Conservation (phyloP, 192 early-diverging fungal genomes). For the Coemansia sp. region DNA sequence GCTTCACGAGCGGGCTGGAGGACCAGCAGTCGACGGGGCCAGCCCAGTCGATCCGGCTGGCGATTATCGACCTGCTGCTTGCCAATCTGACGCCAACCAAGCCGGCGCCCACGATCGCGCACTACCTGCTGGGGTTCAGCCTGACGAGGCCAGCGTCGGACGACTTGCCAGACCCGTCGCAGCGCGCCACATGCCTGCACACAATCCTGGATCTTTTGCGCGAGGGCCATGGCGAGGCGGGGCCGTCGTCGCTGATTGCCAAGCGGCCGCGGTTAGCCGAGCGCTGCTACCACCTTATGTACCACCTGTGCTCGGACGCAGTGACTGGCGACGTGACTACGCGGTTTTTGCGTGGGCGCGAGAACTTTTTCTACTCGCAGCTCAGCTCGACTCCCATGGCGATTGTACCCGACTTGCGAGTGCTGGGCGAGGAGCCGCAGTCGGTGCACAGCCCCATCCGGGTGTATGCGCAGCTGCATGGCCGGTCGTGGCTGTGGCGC, state of each 20-base stretch:
- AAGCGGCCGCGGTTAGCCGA: slow-evolving; percentile 80
- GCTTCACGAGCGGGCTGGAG: slow-evolving; percentile 54
- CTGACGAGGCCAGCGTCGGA: slow-evolving; percentile 47
- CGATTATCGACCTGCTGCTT: slow-evolving; percentile 84
- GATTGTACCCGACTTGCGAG: neutral
- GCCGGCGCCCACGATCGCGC: slow-evolving; percentile 76
- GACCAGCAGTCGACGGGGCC: slow-evolving; percentile 35
- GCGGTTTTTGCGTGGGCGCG: slow-evolving; percentile 76
- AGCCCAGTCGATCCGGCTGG: slow-evolving; percentile 69
- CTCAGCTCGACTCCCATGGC: slow-evolving; percentile 40
- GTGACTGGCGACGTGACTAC: slow-evolving; percentile 71
- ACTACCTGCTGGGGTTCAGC: slow-evolving; percentile 89
- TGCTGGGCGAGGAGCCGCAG: neutral
- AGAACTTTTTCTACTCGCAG: slow-evolving; percentile 78
- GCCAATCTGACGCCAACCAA: slow-evolving; percentile 65
- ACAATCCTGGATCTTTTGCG: slow-evolving; percentile 65
- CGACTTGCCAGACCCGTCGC: slow-evolving; percentile 44
- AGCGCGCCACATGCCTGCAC: slow-evolving; percentile 64
- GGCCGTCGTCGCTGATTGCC: slow-evolving; percentile 55
- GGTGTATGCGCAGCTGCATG: slow-evolving; percentile 68
- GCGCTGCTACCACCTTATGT: slow-evolving; percentile 88
- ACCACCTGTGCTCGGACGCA: slow-evolving; percentile 73
- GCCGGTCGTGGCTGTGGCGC: slow-evolving; percentile 89
- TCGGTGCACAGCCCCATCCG: slow-evolving; percentile 25
- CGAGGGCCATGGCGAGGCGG: slow-evolving; percentile 22